Evolutionary conservation across 345 rosid genomes (phyloP), one percentile per base, ranked within the genome.

Genomic region (Psidium friedrichsthalianum): DNA sequence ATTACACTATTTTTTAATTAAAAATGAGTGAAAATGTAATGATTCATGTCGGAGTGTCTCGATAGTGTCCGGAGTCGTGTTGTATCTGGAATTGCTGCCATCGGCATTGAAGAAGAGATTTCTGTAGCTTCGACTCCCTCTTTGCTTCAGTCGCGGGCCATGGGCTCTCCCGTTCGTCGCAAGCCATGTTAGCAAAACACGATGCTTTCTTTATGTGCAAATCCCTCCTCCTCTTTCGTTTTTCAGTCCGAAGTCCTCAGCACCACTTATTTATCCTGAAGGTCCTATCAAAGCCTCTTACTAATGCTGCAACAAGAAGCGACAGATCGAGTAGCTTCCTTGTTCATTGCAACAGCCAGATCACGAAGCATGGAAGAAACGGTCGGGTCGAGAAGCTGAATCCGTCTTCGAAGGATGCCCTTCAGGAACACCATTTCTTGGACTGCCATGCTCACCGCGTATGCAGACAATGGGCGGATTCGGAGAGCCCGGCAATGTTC

Each of bases 361-460:
- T 95, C 85, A 90, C 94, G 8, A 87, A 90, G 86, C 90, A 92
- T 84, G 95, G 96, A 5, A 90, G 90, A 85, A 90, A 89, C 16
- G 95, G 96, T 6, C 88, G 91, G 53, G 84, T 94, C 54, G 83
- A 88, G 91, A 88, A 85, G 93, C 98, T 1, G 98, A 94, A 83
- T 87, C 93, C 15, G 88, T 94, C 25, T 95, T 95, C 88, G 83
- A 40, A 87, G 93, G 14, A 94, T 93, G 95, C 88, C 94, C 4
- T 84, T 84, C 82, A 94, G 91, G 89, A 94, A 24, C 80, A 85
- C 92, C 11, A 90, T 95, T 49, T 92, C 98, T 40, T 92, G 96
- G 92, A 95, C 96, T n/a, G 96, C 96, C 32, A 93, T 95, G 95
- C 90, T 95, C 64, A 90, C 98, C 0, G 98, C 90, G 0, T 94